A percentile compares a stretch with the other conserved stretches of the same genome.
These are phyloP conservation scores for Reutealis trisperma DNA, from an alignment of 345 rosid genomes.

Conservation along the genomic window DNA sequence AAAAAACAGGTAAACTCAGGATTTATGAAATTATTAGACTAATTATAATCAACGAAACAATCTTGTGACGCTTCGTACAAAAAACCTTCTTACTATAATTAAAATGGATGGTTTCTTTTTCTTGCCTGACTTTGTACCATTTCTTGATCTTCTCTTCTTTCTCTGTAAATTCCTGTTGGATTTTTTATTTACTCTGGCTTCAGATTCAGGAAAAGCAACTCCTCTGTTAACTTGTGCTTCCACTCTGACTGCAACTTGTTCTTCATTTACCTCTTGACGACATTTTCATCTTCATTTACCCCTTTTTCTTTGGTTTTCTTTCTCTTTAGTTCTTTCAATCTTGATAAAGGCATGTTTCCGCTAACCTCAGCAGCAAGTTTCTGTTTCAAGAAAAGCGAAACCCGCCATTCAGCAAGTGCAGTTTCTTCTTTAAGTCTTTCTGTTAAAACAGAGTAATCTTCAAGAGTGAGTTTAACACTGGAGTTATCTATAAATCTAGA, in stretches of 20 bases:
- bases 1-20: too few species aligned
- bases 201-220: constrained; percentile 34
- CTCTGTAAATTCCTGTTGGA: neutral
- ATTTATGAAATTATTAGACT: too few species aligned
- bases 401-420: constrained; percentile 46
- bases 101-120: constrained; percentile 33
- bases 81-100: constrained; percentile 19
- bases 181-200: constrained; percentile 15
- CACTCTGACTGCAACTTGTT: constrained; percentile 1
- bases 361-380: constrained; percentile 45
- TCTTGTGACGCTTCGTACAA: constrained; percentile 23
- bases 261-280: constrained; percentile 20
- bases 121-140: constrained; percentile 5
- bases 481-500: constrained; percentile 16
- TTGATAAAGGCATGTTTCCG: constrained; percentile 29
- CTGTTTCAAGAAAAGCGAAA: constrained; percentile 49
- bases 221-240: constrained; percentile 14
- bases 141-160: constrained; percentile 17
- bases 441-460: constrained; percentile 38
- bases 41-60: constrained; percentile 21
- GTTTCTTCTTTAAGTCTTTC: constrained; percentile 47
- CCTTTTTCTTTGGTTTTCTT: constrained; percentile 1
- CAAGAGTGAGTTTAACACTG: constrained; percentile 32
- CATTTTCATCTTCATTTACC: constrained; percentile 5
- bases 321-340: constrained; percentile 27